Conservation (phyloP, 139 green algal species). For the Astrephomene gubernaculifera region DNA sequence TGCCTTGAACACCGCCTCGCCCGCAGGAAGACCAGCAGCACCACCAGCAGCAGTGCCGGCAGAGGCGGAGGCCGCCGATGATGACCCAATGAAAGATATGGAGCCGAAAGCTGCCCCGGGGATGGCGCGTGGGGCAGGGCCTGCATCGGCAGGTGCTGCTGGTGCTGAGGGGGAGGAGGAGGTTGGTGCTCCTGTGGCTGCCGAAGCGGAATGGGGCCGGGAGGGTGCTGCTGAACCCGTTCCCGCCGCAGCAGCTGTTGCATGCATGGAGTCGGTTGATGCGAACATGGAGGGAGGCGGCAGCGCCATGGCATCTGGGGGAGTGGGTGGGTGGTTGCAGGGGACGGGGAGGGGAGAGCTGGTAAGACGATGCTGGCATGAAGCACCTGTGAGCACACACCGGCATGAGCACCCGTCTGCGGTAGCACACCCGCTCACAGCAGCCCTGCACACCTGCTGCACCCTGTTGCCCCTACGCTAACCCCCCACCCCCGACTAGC, state of each 20-base stretch:
- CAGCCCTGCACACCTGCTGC: no score
- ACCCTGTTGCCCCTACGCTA: background rate
- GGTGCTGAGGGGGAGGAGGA: background rate
- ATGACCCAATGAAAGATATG: conserved; percentile 1
- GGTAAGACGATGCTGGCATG: background rate
- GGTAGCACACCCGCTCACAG: background rate
- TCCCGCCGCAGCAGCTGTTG: background rate
- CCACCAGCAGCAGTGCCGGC: background rate
- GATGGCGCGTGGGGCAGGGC: background rate
- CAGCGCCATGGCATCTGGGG: background rate
- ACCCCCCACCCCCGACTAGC: no score
- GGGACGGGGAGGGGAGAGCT: background rate
- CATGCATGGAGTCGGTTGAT: background rate
- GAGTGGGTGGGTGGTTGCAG: background rate
- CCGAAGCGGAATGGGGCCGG: no score
- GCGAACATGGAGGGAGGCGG: background rate
- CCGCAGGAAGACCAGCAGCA: background rate
- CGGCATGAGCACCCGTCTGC: no score
- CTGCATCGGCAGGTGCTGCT: background rate
- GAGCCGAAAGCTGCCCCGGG: conserved; percentile 19
- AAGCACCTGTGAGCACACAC: background rate
- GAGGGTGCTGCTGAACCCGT: background rate
- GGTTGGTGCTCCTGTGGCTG: no score
- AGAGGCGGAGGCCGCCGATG: background rate
- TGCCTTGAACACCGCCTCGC: background rate